Conservation (phyloP, 2,329 filamentous ascomycete genomes). For the Blastomyces gilchristii region DNA sequence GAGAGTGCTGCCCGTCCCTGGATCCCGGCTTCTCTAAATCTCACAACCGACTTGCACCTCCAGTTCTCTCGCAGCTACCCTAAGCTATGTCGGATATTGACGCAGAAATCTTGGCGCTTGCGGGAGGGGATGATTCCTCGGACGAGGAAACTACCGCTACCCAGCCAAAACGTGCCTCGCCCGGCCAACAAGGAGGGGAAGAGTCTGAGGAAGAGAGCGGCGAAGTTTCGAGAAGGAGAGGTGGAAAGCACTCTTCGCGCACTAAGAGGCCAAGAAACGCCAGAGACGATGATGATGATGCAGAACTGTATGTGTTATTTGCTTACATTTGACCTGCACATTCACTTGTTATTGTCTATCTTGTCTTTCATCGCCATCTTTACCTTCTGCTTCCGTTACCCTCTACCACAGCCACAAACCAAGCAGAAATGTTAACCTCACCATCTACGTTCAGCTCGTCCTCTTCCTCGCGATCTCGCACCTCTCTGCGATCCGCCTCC, state of each 20-base stretch:
- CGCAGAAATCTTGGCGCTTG: constrained; percentile 85
- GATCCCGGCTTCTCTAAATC: constrained; percentile 8
- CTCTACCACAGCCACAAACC: constrained; percentile 8
- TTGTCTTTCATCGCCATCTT: constrained; percentile 4
- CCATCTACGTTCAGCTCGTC: constrained; percentile 48
- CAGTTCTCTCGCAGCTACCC: constrained; percentile 33
- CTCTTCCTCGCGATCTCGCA: constrained; percentile 51
- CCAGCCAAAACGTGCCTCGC: constrained; percentile 46
- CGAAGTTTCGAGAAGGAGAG: constrained; percentile 41
- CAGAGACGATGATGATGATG: constrained; percentile 61
- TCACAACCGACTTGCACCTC: constrained; percentile 9
- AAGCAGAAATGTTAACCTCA: neutral
- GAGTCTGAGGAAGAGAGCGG: constrained; percentile 34
- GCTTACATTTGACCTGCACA: constrained; percentile 5
- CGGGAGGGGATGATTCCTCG: constrained; percentile 57
- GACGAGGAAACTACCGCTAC: constrained; percentile 43
- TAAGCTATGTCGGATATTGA: constrained; percentile 77
- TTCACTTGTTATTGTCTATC: constrained; percentile 10
- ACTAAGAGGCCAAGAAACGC: constrained; percentile 44
- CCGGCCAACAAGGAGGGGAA: constrained; percentile 30
- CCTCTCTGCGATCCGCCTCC: constrained; percentile 68
- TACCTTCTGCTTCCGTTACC: constrained; percentile 11
- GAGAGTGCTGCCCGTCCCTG: neutral
- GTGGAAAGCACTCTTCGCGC: constrained; percentile 29
- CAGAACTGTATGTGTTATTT: constrained; percentile 64